Evolutionary conservation across 768 basidiomycete genomes (phyloP).

Genomic region (Trametes elegans): DNA sequence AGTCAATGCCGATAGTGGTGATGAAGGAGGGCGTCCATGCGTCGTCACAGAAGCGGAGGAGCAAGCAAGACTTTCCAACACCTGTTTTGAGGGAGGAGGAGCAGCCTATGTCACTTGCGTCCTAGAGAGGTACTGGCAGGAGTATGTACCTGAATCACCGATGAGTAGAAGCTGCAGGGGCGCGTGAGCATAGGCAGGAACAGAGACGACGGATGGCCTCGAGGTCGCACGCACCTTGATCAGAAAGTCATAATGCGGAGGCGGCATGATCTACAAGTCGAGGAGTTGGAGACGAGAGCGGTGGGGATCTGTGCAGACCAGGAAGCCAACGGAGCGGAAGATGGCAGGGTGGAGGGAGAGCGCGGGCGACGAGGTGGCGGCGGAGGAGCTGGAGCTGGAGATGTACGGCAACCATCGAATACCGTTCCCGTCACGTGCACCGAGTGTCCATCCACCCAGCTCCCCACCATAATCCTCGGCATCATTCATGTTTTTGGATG

Average conservation of each 20-base stretch:
- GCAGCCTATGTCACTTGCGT: background rate
- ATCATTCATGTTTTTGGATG: no score
- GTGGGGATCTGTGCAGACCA: background rate
- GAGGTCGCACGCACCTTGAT: conserved; percentile 66
- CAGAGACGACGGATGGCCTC: background rate
- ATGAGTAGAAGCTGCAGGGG: conserved; percentile 83
- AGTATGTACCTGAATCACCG: conserved; percentile 80
- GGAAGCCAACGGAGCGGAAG: background rate
- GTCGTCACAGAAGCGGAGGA: conserved; percentile 97
- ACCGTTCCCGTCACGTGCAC: conserved; percentile 11
- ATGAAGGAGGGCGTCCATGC: conserved; percentile 99
- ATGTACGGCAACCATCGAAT: conserved; percentile 17
- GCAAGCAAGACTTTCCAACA: conserved; percentile 95
- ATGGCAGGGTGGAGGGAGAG: background rate
- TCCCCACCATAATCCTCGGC: no score
- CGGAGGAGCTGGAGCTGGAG: conserved; percentile 13
- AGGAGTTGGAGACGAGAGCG: background rate
- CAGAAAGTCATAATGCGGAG: conserved; percentile 96
- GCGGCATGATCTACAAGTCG: conserved; percentile 55
- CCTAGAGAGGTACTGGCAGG: background rate
- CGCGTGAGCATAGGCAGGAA: conserved; percentile 17
- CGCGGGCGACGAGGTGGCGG: conserved; percentile 9
- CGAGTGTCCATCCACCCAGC: no score
- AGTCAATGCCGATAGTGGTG: conserved; percentile 99
- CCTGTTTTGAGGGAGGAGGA: conserved; percentile 44